Base-by-base conservation (phyloP, 1,284 basidiomycete genomes). In the Ceratobasidium sp. region DNA sequence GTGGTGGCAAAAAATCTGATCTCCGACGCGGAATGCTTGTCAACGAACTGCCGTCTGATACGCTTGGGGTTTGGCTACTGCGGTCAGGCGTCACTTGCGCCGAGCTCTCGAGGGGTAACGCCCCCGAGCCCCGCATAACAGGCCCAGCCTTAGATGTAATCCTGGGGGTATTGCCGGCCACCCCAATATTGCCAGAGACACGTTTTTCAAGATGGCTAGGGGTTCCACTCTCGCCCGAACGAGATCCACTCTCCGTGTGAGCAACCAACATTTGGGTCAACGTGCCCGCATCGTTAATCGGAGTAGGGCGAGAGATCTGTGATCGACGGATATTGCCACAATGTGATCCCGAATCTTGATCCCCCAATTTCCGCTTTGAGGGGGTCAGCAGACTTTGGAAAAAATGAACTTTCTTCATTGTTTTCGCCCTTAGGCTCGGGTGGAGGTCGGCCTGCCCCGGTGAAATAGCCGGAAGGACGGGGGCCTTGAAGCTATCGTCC, bases 301-400 rank as follows among this genome's bases (percentile, higher is more conserved):
- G 75, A 29, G 70, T 76, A 34, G 77, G 77, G 17, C 69, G 68
- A 34, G 69, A 74, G 29, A 78, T 78, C 77, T 73, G 59, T 13
- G 75, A 75, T 70, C 71, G 64, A 29, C 76, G 62, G 65, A 75
- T 57, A 46, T 56, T 40, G 65, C 66, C 57, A 54, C 56, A 56
- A 49, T 57, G 65, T 46, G 37, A 65, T 40, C 46, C 49, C 49
- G 40, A 34, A 46, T 34, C 51, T 56, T 75, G 62, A 66, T 51
- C 37, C 29, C 62, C 19, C 22, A 66, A 19, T 56, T 75, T 75
- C 71, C 40, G 62, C 56, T 66, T 75, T 22, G 71, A 64, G n/a
- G 51, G 22, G 34, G 59, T 66, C 49, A 66, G 22, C 49, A 75
- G 62, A 34, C 51, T 44, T 49, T 62, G 34, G 32, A 65, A 75